Evolutionary conservation across 371 early-diverging fungal species (phyloP).

Genomic region (Amoeboaphelidium protococcarum): DNA sequence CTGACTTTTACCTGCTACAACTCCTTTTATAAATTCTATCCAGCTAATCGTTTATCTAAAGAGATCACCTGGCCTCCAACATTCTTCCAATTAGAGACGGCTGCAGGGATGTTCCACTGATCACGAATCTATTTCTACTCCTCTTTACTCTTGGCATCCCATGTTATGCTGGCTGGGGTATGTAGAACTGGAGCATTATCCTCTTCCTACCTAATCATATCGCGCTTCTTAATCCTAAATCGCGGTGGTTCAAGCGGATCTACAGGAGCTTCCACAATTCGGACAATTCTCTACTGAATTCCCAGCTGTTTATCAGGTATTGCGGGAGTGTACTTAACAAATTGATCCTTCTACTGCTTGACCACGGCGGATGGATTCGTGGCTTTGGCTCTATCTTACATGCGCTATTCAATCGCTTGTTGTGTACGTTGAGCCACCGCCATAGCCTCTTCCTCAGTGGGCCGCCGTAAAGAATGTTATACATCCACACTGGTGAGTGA

Average conservation of each 20-base stretch:
- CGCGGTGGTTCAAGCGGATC: slow-evolving; percentile 90
- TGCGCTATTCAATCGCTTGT: slow-evolving; percentile 56
- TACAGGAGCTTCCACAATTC: slow-evolving; percentile 74
- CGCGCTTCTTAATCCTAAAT: slow-evolving; percentile 68
- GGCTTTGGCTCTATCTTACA: slow-evolving; percentile 39
- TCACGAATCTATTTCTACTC: slow-evolving; percentile 80
- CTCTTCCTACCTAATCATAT: slow-evolving; percentile 52
- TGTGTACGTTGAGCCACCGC: slow-evolving; percentile 65
- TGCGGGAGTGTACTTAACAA: slow-evolving; percentile 69
- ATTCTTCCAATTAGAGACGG: slow-evolving; percentile 96
- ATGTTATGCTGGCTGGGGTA: slow-evolving; percentile 76
- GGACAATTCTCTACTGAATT: slow-evolving; percentile 38
- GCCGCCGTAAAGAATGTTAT: slow-evolving; percentile 37
- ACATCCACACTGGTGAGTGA: slow-evolving; percentile 62
- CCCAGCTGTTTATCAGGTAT: slow-evolving; percentile 22
- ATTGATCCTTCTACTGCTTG: slow-evolving; percentile 17
- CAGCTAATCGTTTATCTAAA: slow-evolving; percentile 85
- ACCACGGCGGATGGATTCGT: slow-evolving; percentile 20
- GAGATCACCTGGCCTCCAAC: slow-evolving; percentile 93
- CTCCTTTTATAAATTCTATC: slow-evolving; percentile 87
- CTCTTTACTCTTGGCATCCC: too few species aligned
- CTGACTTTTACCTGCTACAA: slow-evolving; percentile 64
- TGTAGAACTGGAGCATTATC: slow-evolving; percentile 91
- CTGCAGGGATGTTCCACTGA: slow-evolving; percentile 88
- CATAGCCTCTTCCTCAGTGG: slow-evolving; percentile 41